phyloP scores from a whole-genome alignment of 1,284 basidiomycete species.

The Volvariella surrecta region DNA sequence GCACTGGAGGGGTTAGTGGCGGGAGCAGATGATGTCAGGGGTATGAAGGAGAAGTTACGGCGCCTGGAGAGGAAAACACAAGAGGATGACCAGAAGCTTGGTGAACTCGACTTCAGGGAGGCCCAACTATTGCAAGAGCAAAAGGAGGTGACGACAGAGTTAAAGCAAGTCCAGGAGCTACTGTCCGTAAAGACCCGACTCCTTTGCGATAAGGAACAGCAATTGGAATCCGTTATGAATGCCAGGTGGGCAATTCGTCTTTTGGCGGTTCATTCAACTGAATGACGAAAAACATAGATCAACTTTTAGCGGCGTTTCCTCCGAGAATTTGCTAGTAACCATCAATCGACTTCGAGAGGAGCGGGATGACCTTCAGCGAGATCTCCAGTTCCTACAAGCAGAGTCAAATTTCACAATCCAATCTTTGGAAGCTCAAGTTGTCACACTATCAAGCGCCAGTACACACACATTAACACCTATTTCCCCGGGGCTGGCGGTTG shows the following conservation, averaged over 20 bases:
- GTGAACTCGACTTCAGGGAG: conserved; percentile 26
- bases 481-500: neutral
- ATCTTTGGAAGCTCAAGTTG: conserved; percentile 44
- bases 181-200: conserved; percentile 18
- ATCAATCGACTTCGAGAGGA: conserved; percentile 63
- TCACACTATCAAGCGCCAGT: conserved; percentile 14
- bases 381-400: conserved; percentile 62
- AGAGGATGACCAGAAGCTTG: conserved; percentile 30
- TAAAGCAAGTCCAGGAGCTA: conserved; percentile 17
- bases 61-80: conserved; percentile 33
- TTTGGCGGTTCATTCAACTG: neutral
- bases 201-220: neutral
- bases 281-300: too few species aligned
- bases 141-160: conserved; percentile 35
- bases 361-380: conserved; percentile 57
- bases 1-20: conserved; percentile 38
- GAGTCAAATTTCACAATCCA: conserved; percentile 64
- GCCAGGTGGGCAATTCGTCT: conserved; percentile 9
- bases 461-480: neutral
- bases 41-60: conserved; percentile 30
- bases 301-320: too few species aligned
- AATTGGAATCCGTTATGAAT: too few species aligned
- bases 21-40: conserved; percentile 24
- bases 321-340: conserved; percentile 46
- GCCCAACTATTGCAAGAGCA: conserved; percentile 32